phyloP scores from a whole-genome alignment of 371 early-diverging fungal genomes.

The Apophysomyces ossiformis region DNA sequence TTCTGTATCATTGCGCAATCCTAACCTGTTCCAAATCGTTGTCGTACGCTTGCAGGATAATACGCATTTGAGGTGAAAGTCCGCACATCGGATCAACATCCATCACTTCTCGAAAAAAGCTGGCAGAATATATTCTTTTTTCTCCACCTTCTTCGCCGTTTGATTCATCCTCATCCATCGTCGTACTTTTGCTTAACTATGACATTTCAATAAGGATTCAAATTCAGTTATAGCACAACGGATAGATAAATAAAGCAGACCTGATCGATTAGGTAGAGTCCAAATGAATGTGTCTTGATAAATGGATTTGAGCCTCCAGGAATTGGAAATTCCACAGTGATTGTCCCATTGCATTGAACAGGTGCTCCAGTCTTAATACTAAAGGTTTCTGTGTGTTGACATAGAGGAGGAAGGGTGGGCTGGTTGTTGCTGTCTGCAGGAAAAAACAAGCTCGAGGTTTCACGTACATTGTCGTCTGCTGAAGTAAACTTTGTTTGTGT shows the following conservation, averaged over 20 bases:
- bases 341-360: slow-evolving; percentile 30
- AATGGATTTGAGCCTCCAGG: slow-evolving; percentile 22
- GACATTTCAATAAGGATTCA: background rate
- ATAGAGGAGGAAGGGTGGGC: slow-evolving; percentile 12
- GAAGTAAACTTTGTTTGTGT: background rate
- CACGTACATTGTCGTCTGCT: background rate
- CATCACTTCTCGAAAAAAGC: slow-evolving; percentile 30
- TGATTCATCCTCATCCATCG: background rate
- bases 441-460: slow-evolving; percentile 9
- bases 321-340: slow-evolving; percentile 27
- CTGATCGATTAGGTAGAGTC: slow-evolving; percentile 51
- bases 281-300: slow-evolving; percentile 37
- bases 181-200: slow-evolving; percentile 1
- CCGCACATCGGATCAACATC: slow-evolving; percentile 32
- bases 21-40: slow-evolving; percentile 19
- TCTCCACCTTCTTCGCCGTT: background rate
- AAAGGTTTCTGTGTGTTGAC: slow-evolving; percentile 20
- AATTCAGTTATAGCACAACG: background rate
- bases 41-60: slow-evolving; percentile 14
- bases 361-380: slow-evolving; percentile 11
- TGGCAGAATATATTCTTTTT: slow-evolving; percentile 13
- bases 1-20: slow-evolving; percentile 6
- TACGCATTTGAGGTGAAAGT: slow-evolving; percentile 21
- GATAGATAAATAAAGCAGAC: slow-evolving; percentile 13
- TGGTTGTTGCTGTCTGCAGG: slow-evolving; percentile 1